A percentile compares a stretch with the other conserved stretches of the same genome.
Conservation (phyloP, 208 protist genomes). For the Herpetomonas tarakana region DNA sequence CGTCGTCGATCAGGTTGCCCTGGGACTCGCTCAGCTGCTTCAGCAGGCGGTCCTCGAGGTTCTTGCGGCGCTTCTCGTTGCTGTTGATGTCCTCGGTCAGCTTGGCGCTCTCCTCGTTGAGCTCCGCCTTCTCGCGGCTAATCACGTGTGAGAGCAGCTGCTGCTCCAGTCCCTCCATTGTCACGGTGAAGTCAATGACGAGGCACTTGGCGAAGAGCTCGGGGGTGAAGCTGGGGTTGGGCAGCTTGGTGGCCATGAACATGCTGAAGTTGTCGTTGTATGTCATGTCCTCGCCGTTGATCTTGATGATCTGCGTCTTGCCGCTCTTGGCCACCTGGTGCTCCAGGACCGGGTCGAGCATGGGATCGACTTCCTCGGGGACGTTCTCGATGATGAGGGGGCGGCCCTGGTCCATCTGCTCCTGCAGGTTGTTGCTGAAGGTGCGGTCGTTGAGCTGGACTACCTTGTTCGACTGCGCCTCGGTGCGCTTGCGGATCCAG, state of each 20-base stretch:
- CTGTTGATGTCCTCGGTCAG: conserved; percentile 96
- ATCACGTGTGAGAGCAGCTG: conserved; percentile 97
- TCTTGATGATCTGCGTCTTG: conserved; percentile 85
- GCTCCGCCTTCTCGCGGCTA: conserved; percentile 95
- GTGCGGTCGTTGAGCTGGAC: conserved; percentile 92
- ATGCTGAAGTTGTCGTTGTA: conserved; percentile 94
- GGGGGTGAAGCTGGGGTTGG: conserved; percentile 98
- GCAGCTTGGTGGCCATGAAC: conserved; percentile 98
- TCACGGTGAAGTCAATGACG: conserved; percentile 99
- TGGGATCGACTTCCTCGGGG: conserved; percentile 97
- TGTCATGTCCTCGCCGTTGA: conserved; percentile 92
- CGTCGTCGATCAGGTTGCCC: conserved; percentile 93
- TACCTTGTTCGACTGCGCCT: conserved; percentile 83
- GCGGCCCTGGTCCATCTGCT: conserved; percentile 88
- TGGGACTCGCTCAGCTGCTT: conserved; percentile 94
- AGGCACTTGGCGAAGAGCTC: conserved; percentile 98
- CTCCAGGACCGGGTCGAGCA: conserved; percentile 98
- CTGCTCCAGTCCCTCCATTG: conserved; percentile 97
- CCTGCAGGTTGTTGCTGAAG: conserved; percentile 94
- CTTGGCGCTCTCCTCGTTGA: conserved; percentile 96
- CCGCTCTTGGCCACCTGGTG: conserved; percentile 91
- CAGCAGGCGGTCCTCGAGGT: conserved; percentile 94
- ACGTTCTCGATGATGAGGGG: conserved; percentile 97
- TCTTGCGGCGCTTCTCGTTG: conserved; percentile 94
- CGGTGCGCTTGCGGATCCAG: conserved; percentile 94